phyloP scores from a whole-genome alignment of 176 grass and related monocot genomes.

The Aegilops longissima region DNA sequence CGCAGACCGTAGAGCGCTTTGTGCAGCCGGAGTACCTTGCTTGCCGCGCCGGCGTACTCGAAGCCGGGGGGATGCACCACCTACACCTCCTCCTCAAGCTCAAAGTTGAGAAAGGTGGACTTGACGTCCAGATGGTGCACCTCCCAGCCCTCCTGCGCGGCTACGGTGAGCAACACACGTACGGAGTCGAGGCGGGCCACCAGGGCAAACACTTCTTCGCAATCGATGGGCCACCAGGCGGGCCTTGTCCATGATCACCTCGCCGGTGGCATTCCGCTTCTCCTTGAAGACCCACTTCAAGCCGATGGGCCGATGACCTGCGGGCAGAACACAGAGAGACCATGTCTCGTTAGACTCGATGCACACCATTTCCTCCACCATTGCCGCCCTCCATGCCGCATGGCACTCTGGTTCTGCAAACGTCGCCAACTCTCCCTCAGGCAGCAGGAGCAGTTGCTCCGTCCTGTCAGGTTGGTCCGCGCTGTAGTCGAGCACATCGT shows the following conservation, averaged over 20 bases:
- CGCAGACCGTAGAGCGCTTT: too few relatives aligned
- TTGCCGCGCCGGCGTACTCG: too few relatives aligned
- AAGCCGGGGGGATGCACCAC: too few relatives aligned
- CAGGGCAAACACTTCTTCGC: too few relatives aligned
- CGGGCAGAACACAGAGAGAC: neutral
- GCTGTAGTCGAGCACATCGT: neutral
- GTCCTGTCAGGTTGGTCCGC: fast-evolving
- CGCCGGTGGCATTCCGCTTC: neutral
- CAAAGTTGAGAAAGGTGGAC: too few relatives aligned
- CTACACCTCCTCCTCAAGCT: too few relatives aligned
- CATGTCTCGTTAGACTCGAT: neutral
- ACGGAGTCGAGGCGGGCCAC: too few relatives aligned
- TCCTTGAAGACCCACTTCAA: neutral
- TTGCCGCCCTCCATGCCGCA: neutral
- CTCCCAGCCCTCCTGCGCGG: too few relatives aligned
- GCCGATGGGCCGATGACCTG: neutral
- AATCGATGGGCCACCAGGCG: neutral
- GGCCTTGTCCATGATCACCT: too few relatives aligned
- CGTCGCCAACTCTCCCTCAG: neutral
- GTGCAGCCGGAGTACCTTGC: too few relatives aligned
- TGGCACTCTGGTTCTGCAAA: neutral
- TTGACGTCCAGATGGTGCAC: too few relatives aligned
- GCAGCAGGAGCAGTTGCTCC: neutral
- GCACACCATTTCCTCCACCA: neutral
- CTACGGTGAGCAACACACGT: too few relatives aligned